These are phyloP conservation scores for Ophiognomonia clavigignenti-juglandacearum DNA, from an alignment of 2,329 filamentous ascomycete genomes.

Conservation along the genomic window DNA sequence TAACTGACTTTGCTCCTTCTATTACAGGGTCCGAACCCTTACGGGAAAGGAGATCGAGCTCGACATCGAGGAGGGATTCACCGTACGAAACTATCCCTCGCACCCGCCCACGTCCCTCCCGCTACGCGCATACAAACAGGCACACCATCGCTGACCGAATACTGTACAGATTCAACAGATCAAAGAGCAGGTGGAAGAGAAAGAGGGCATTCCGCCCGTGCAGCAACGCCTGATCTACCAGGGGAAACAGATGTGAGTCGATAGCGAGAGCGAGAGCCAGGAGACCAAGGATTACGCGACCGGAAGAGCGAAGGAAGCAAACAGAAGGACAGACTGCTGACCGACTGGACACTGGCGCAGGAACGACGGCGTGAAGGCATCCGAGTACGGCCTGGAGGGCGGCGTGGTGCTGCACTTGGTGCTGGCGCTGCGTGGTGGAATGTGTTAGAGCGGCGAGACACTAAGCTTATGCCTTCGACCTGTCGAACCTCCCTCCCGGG, in stretches of 20 bases:
- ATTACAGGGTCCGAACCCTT: conserved; percentile 81
- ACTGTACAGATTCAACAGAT: conserved; percentile 79
- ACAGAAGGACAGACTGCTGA: background rate
- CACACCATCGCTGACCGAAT: background rate
- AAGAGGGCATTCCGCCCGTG: conserved; percentile 94
- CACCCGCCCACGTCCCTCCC: background rate
- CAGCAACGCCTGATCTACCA: conserved; percentile 96
- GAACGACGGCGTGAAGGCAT: conserved; percentile 90
- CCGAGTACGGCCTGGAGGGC: conserved; percentile 84
- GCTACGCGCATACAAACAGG: background rate
- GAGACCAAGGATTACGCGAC: too few relatives aligned
- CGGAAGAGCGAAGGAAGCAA: too few relatives aligned
- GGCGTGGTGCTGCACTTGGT: conserved; percentile 94
- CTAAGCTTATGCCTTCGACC: background rate
- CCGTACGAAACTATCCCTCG: conserved; percentile 47
- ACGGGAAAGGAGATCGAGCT: conserved; percentile 99
- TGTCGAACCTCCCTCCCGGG: background rate
- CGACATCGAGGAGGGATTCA: conserved; percentile 91
- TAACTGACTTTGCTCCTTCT: conserved; percentile 2
- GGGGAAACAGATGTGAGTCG: conserved; percentile 88
- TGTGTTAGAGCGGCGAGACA: conserved; percentile 1
- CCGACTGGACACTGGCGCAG: conserved; percentile 38
- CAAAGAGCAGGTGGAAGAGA: conserved; percentile 99
- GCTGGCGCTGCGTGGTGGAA: conserved; percentile 82
- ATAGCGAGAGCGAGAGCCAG: too few relatives aligned